phyloP scores from a whole-genome alignment of 2,329 filamentous ascomycete species.

The Diaporthe citri region DNA sequence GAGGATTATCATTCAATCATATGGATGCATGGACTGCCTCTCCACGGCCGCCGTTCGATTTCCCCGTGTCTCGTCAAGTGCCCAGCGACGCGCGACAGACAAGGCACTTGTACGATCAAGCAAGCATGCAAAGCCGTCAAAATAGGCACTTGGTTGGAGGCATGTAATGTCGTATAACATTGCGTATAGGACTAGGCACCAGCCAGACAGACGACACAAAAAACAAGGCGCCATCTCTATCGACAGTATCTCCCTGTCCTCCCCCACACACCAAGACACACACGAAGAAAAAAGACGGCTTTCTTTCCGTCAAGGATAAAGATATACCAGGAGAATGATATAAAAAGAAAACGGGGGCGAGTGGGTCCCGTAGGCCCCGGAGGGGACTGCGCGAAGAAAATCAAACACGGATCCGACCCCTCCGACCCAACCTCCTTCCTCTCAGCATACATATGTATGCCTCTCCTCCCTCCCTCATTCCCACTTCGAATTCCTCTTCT shows the following conservation, averaged over 20 bases:
- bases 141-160: neutral
- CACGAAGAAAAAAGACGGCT: neutral
- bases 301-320: neutral
- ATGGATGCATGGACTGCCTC: neutral
- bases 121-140: no score
- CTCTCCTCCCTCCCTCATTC: neutral
- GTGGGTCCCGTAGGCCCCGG: neutral
- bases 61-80: neutral
- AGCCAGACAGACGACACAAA: neutral
- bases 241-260: neutral
- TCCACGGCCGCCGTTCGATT: neutral
- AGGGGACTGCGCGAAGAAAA: neutral
- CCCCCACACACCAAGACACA: neutral
- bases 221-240: neutral
- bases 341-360: neutral
- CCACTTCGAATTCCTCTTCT: neutral
- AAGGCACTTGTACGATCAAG: neutral
- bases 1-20: neutral
- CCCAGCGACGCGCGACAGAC: neutral
- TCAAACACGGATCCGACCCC: neutral
- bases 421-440: neutral
- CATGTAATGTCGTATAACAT: slow-evolving; percentile 15
- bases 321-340: slow-evolving; percentile 27
- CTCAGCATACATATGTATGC: neutral
- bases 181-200: neutral